Evolutionary conservation across 331 rosid genomes (phyloP), one percentile per base, ranked within the genome.

Genomic region (Malus hybrid): DNA sequence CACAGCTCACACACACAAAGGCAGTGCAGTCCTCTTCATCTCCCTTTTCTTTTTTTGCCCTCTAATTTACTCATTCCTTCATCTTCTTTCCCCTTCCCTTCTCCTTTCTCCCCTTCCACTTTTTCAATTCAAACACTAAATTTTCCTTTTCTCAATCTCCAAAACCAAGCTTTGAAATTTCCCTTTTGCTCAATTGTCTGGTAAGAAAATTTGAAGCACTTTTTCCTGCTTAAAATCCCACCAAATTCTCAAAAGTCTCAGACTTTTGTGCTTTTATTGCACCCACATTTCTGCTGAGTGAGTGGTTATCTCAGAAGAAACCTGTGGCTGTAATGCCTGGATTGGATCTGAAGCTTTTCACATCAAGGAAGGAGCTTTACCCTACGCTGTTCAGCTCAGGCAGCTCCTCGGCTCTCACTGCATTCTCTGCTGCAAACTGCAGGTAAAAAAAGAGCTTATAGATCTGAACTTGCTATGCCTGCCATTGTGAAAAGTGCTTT

Each of bases 401-500:
- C 48, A 12, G 27, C 74, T 42, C 48, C 48, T 33, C 80, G 20
- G 78, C 36, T 69, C 62, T 69, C 24, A 31, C 69, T 75, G 28
- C 77, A 73, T 42, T 73, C 69, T 60, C 18, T 15, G 59, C 50
- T 18, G 59, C 44, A 39, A 18, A 73, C 59, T 73, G 59, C 68
- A 60, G 77, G 77, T 73, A 39, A 10, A 57, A 60, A 3, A 27
- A 28, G 3, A 28, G 79, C 80, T 81, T 80, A 73, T 75, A 83
- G 93, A 89, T 91, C 95, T 89, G 91, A 42, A 76, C 2, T 59
- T 42, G 59, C 28, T 15, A 9, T 22, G 27, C 8, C 56, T 57
- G 77, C 75, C 76, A 33, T 77, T 77, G 59, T 76, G 16, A 72
- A 36, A 60, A 68, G 77, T 81, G 62, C 72, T 57, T 34, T 63